Base-by-base conservation (phyloP, 2,329 filamentous ascomycete species). In the Aspergillus sp. region DNA sequence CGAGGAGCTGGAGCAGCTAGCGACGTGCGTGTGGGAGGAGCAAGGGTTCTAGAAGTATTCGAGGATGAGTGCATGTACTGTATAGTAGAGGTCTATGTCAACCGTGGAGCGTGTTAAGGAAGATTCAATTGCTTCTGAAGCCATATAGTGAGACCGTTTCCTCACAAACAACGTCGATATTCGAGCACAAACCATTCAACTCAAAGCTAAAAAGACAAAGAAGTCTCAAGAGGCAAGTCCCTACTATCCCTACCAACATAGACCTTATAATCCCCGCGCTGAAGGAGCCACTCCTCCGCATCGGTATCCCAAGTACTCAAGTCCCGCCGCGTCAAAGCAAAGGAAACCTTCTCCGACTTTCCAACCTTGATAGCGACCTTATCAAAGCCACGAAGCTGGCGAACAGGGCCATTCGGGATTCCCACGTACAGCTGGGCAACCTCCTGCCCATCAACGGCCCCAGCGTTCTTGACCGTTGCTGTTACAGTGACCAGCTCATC, bases 361-460 rank as follows among this genome's bases (percentile, higher is more conserved):
- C 81, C 80, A 1, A 71, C 59, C 7, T 64, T 64, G 3, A 85
- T 68, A 4, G 59, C 59, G 1, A 80, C 66, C 70, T 84, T 84
- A 2, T 81, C 78, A 54, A 85, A 85, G 55, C 72, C 82, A 63
- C 81, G 74, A n/a, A 82, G 74, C 66, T 81, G 78, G 60, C 60
- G 63, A 1, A 67, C 45, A 0, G 70, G 69, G 1, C 64, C 67
- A 11, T 57, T 60, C 52, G 55, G 69, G 65, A 82, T 76, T 2
- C 68, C 67, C 19, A 85, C 64, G 63, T 86, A 86, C 3, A 86
- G 71, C 70, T 86, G 83, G 3, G 81, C 73, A 0, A 85, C 81
- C 15, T 79, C 76, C 1, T 77, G 74, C 14, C 81, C 83, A 35
- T 70, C 69, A 3, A 75, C 61, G 1, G 63, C 59, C 33, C 84